These are phyloP conservation scores for Magnolia officinalis DNA, from an alignment of 164 flowering plant genomes.

Conservation along the genomic window DNA sequence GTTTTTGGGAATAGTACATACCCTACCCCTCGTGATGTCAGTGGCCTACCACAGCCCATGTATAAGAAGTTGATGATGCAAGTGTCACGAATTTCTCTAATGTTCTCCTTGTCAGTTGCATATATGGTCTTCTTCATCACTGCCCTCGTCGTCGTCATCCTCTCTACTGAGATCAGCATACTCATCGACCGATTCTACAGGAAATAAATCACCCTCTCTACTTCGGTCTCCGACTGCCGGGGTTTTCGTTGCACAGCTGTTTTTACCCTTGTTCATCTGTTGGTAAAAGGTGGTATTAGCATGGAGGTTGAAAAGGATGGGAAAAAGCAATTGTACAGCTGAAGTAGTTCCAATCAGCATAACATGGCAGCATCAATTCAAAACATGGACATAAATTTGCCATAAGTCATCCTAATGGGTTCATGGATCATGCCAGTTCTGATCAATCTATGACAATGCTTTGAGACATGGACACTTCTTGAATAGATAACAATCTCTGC, in stretches of 20 bases:
- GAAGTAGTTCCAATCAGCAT: background rate
- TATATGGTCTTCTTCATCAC: background rate
- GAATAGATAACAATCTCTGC: no score
- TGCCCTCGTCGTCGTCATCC: background rate
- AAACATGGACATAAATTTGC: no score
- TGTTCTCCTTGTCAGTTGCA: conserved; percentile 3
- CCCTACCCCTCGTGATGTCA: background rate
- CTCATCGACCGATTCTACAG: conserved; percentile 50
- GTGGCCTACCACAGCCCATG: background rate
- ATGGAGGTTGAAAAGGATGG: background rate
- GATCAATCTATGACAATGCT: no score
- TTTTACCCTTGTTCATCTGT: conserved; percentile 74
- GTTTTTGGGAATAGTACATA: background rate
- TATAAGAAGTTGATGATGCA: background rate
- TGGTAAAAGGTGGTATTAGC: background rate
- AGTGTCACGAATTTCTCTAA: background rate
- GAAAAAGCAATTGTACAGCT: background rate
- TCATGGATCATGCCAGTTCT: no score
- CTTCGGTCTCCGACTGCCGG: conserved; percentile 22
- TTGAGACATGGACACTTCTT: no score
- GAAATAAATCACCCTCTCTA: conserved; percentile 51
- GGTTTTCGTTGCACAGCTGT: conserved; percentile 22
- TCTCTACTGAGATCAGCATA: conserved; percentile 38
- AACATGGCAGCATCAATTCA: background rate
- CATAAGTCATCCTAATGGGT: no score